Conservation (phyloP, 768 basidiomycete species). For the Dendrothele bispora region DNA sequence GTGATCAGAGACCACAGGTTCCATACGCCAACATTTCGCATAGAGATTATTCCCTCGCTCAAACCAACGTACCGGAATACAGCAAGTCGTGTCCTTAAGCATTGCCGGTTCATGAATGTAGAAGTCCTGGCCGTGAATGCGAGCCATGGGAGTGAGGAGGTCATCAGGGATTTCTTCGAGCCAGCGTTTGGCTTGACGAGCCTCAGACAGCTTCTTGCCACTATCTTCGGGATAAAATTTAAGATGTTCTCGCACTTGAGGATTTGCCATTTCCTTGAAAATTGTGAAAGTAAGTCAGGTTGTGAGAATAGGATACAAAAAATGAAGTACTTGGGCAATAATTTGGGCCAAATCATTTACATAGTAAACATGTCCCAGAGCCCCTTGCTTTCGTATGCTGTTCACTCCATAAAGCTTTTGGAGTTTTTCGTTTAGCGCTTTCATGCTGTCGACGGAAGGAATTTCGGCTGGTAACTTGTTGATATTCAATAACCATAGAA, state of each 20-base stretch:
- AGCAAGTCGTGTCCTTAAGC: background rate
- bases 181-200: slow-evolving; percentile 13
- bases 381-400: slow-evolving; percentile 26
- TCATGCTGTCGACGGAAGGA: slow-evolving; percentile 1
- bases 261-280: slow-evolving; percentile 22
- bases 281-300: background rate
- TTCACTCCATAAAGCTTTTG: slow-evolving; percentile 28
- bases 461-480: background rate
- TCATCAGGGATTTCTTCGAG: background rate
- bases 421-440: slow-evolving; percentile 2
- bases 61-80: slow-evolving; percentile 4
- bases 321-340: slow-evolving; percentile 3
- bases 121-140: background rate
- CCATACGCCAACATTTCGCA: background rate
- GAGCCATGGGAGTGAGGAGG: background rate
- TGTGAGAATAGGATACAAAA: background rate
- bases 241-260: slow-evolving; percentile 12
- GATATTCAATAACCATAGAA: background rate
- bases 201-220: slow-evolving; percentile 5
- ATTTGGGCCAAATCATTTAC: slow-evolving; percentile 24
- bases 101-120: background rate
- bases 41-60: background rate
- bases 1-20: background rate
- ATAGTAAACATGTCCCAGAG: slow-evolving; percentile 29
- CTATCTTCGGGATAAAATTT: slow-evolving; percentile 18